Base-by-base conservation (phyloP, 306 rosid species). In the Fragaria vesca region DNA sequence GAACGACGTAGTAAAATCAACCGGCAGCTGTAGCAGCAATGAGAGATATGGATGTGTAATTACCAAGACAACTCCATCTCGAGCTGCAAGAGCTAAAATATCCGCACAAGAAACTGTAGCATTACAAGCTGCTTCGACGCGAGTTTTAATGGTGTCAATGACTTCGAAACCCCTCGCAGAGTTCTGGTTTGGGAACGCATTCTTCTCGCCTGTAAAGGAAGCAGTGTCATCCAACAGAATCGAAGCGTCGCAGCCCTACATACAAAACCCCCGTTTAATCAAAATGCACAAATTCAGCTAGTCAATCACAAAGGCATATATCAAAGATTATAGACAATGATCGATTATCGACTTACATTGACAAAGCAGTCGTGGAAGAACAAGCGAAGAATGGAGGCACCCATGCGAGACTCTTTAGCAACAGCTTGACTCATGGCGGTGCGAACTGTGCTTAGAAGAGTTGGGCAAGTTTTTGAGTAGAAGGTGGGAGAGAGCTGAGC, bases 341-440 rank as follows among this genome's bases (percentile, higher is more conserved):
- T 6, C 10, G 16, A 13, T 12, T 5, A 36, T 5, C 5, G n/a
- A 32, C 75, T 55, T 73, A 91, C 98, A 67, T 92, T 88, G 0
- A 92, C 97, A 6, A 94, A 92, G 85, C 95, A 92, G 55, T 94
- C 97, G 51, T 94, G 98, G 90, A 94, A 94, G 90, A 92, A 88
- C 85, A 94, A 61, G 55, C 95, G 95, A 77, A 92, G 90, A 52
- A 92, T 79, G 21, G 98, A 94, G 79, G 97, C 96, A 1, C 83
- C 98, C 1, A 95, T 34, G 1, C 97, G 80, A 3, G 84, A 18
- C 73, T 95, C 97, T 32, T 1, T 52, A 3, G 0, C 8, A 36
- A 95, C 50, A 75, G 88, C 93, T 70, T 76, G 79, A 3, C 0
- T 66, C 90, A 92, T 89, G 42, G 38, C 73, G 46, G 28, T 73